Evolutionary conservation across 2,329 filamentous ascomycete species (phyloP).

Genomic region (Fusarium setosum): DNA sequence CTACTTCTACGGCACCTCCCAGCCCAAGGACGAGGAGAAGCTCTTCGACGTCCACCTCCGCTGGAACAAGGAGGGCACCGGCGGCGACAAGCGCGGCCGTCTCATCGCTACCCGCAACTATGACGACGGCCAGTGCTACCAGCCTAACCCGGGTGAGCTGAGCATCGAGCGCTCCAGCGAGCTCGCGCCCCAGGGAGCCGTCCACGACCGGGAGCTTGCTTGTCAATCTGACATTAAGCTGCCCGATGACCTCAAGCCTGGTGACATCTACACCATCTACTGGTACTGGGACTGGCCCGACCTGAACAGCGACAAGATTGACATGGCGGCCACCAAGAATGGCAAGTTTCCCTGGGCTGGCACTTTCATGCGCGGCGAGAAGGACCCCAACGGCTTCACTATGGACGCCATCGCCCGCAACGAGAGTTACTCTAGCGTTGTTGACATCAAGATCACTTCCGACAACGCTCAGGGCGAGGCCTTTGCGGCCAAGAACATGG

Average conservation of each 20-base stretch:
- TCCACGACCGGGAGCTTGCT: slow-evolving; percentile 70
- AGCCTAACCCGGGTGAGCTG: slow-evolving; percentile 73
- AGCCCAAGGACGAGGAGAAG: slow-evolving; percentile 63
- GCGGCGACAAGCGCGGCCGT: slow-evolving; percentile 81
- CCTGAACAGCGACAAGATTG: slow-evolving; percentile 56
- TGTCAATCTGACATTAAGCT: slow-evolving; percentile 87
- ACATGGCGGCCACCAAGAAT: slow-evolving; percentile 52
- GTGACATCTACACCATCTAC: slow-evolving; percentile 82
- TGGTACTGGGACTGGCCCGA: slow-evolving; percentile 98
- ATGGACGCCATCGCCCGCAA: slow-evolving; percentile 48
- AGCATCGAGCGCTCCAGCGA: slow-evolving; percentile 68
- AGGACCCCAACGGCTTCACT: slow-evolving; percentile 51
- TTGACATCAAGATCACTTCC: slow-evolving; percentile 55
- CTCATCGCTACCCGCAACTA: slow-evolving; percentile 84
- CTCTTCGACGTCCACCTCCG: slow-evolving; percentile 74
- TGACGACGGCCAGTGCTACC: slow-evolving; percentile 92
- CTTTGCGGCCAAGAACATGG: slow-evolving; percentile 37
- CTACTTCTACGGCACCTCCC: slow-evolving; percentile 77
- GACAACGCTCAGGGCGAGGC: slow-evolving; percentile 36
- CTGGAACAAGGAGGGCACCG: slow-evolving; percentile 85
- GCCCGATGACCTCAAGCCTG: slow-evolving; percentile 71
- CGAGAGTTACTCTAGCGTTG: slow-evolving; percentile 56
- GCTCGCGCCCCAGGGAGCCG: slow-evolving; percentile 63
- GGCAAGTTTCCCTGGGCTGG: slow-evolving; percentile 57
- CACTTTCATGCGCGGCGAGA: slow-evolving; percentile 53